Percentiles rank a stretch among this genome's conserved stretches.
These are phyloP conservation scores for Proliferodiscus dingleyae DNA, from an alignment of 2,329 filamentous ascomycete genomes.

Conservation along the genomic window DNA sequence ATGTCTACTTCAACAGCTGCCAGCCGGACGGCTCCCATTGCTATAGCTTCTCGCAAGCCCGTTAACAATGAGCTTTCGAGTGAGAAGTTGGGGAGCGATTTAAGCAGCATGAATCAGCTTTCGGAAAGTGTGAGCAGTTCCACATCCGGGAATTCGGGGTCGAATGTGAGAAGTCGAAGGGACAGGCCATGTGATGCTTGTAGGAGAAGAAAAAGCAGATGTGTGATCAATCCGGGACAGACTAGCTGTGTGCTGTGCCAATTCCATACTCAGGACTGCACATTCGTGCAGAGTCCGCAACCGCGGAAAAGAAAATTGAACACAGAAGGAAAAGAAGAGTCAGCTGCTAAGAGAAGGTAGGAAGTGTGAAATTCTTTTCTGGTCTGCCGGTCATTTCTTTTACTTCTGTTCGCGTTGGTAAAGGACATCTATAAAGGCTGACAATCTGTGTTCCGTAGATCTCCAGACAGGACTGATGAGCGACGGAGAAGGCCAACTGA, in stretches of 20 bases:
- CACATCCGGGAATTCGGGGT: constrained; percentile 46
- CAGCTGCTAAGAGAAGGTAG: constrained; percentile 64
- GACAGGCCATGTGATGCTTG: constrained; percentile 67
- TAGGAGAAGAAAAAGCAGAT: constrained; percentile 67
- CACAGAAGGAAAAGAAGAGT: constrained; percentile 50
- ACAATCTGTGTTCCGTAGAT: constrained; percentile 40
- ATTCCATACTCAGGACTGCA: constrained; percentile 73
- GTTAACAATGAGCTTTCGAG: constrained; percentile 26
- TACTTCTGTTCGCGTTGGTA: no score
- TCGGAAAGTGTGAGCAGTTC: constrained; percentile 48
- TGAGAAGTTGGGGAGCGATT: constrained; percentile 17
- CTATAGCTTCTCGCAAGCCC: constrained; percentile 58
- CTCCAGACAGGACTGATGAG: constrained; percentile 51
- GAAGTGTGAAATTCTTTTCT: constrained; percentile 7
- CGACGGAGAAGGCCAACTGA: constrained; percentile 49
- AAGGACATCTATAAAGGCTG: no score
- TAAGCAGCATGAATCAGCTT: constrained; percentile 22
- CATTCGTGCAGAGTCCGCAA: constrained; percentile 69
- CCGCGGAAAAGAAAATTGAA: constrained; percentile 76
- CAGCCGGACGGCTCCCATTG: constrained; percentile 59
- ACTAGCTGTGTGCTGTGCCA: constrained; percentile 71
- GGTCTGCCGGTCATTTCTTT: no score
- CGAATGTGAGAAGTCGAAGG: constrained; percentile 41
- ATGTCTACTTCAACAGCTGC: constrained; percentile 46
- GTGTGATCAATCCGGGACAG: constrained; percentile 73